These are phyloP conservation scores for Climacium dendroides DNA, from an alignment of 225 moss, liverwort and hornwort species.

Conservation along the genomic window DNA sequence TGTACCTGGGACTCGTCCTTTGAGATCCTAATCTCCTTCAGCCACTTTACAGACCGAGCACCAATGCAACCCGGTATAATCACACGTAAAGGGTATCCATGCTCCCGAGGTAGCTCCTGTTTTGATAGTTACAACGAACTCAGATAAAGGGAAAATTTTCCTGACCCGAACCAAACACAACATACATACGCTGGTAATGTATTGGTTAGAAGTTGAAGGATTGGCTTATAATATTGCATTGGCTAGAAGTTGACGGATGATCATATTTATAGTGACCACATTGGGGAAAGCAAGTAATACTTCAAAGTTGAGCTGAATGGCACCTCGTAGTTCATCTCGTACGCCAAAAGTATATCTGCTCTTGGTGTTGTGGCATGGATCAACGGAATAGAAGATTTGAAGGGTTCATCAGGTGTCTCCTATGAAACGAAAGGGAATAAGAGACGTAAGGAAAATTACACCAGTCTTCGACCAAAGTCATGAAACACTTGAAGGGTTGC, in stretches of 20 bases:
- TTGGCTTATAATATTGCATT: background rate
- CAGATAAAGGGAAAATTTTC: background rate
- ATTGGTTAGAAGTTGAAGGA: background rate
- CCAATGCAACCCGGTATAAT: constrained; percentile 60
- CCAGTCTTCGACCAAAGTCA: background rate
- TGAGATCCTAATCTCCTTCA: constrained; percentile 31
- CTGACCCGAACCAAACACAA: background rate
- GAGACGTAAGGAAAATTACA: background rate
- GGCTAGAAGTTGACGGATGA: background rate
- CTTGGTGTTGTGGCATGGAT: background rate
- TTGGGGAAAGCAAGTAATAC: background rate
- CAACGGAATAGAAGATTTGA: background rate
- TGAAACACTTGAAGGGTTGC: background rate
- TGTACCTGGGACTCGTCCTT: constrained; percentile 55
- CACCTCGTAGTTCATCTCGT: background rate
- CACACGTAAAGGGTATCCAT: constrained; percentile 66
- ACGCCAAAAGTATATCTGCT: background rate
- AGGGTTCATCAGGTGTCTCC: background rate
- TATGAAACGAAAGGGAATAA: background rate
- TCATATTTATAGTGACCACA: background rate
- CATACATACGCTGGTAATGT: background rate
- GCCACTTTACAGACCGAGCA: constrained; percentile 77
- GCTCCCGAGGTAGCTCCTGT: constrained; percentile 56
- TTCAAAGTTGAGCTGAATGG: background rate
- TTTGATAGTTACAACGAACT: background rate